A percentile compares a stretch with the other conserved stretches of the same genome.
phyloP scores from a whole-genome alignment of 75 land plant species.

The Pinus tabuliformis region DNA sequence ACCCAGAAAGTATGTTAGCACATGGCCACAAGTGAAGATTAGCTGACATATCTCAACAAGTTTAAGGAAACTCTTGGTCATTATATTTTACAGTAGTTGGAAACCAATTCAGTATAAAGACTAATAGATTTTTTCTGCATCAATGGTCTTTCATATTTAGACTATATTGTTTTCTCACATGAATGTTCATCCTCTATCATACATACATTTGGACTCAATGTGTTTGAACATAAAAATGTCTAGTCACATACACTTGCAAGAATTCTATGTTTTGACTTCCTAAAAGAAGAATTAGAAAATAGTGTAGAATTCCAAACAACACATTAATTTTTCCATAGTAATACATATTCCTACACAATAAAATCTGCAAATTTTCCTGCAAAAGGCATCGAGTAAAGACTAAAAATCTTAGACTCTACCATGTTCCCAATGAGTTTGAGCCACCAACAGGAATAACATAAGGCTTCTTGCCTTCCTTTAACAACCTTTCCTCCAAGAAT shows the following conservation, averaged over 20 bases:
- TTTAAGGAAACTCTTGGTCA: background rate
- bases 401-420: conserved; percentile 43
- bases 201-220: background rate
- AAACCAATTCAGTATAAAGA: background rate
- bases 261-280: background rate
- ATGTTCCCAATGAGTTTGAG: conserved; percentile 93
- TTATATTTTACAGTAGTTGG: background rate
- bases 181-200: background rate
- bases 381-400: background rate
- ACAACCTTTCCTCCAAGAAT: conserved; percentile 55
- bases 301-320: background rate
- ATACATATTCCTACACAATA: background rate
- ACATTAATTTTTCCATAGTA: background rate
- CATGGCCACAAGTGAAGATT: no score
- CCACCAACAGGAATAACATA: conserved; percentile 98
- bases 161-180: background rate
- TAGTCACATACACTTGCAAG: background rate
- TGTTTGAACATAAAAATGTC: background rate
- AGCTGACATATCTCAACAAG: background rate
- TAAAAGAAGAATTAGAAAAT: background rate
- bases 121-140: background rate
- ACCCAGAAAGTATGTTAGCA: no score
- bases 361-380: background rate
- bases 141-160: background rate
- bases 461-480: conserved; percentile 79